Evolutionary conservation across 345 rosid species (phyloP).

Genomic region (Hypericum perforatum): DNA sequence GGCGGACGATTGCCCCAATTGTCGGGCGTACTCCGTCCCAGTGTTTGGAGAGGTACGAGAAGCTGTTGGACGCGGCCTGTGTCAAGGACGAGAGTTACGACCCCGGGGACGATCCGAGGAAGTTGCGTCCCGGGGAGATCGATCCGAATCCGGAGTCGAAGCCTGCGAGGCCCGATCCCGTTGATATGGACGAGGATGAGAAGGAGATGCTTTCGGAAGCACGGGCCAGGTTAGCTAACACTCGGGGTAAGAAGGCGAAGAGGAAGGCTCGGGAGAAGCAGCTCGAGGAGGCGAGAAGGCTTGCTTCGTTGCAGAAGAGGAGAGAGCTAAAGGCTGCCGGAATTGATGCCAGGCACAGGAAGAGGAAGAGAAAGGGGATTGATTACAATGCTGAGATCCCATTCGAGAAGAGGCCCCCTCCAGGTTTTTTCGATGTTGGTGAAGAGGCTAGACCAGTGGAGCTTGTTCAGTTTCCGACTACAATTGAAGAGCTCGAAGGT

Average conservation of each 20-base stretch:
- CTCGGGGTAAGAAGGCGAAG: conserved; percentile 95
- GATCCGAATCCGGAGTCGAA: conserved; percentile 97
- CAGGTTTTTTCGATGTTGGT: conserved; percentile 79
- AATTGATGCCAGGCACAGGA: conserved; percentile 65
- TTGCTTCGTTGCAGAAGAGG: conserved; percentile 96
- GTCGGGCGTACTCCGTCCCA: conserved; percentile 99
- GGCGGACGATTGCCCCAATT: conserved; percentile 99
- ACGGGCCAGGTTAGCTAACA: conserved; percentile 88
- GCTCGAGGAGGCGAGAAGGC: conserved; percentile 98
- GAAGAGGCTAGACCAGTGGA: conserved; percentile 86
- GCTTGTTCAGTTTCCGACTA: conserved; percentile 73
- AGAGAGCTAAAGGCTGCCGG: conserved; percentile 99
- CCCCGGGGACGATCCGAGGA: conserved; percentile 89
- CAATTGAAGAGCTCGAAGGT: conserved; percentile 93
- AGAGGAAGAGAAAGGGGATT: conserved; percentile 87
- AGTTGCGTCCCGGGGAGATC: conserved; percentile 95
- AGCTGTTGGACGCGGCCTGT: conserved; percentile 96
- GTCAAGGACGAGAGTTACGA: conserved; percentile 95
- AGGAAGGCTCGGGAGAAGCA: conserved; percentile 98
- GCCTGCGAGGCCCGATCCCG: conserved; percentile 99
- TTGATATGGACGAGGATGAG: conserved; percentile 99
- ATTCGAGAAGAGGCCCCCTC: conserved; percentile 92
- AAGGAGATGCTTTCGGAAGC: conserved; percentile 99
- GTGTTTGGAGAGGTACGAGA: conserved; percentile 95
- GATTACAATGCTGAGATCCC: conserved; percentile 98